Evolutionary conservation across 2,329 filamentous ascomycete genomes (phyloP).

Genomic region (Pezicula carpinea): DNA sequence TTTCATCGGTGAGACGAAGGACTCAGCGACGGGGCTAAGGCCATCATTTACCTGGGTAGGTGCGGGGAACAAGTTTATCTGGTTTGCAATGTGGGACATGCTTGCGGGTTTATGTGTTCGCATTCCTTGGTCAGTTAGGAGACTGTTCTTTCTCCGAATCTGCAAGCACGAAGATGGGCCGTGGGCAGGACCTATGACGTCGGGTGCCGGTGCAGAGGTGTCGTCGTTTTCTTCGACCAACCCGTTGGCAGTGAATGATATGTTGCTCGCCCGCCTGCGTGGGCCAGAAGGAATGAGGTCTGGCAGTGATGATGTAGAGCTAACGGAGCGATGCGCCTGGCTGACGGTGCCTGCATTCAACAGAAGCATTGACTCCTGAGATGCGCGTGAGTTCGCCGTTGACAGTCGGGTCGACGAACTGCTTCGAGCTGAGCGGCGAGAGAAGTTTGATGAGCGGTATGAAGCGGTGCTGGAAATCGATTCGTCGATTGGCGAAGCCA

Average conservation of each 20-base stretch:
- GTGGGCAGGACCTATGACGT: slow-evolving; percentile 4
- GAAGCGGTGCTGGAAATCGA: slow-evolving; percentile 24
- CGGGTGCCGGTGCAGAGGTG: slow-evolving; percentile 11
- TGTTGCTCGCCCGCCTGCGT: slow-evolving; percentile 11
- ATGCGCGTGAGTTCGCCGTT: slow-evolving; percentile 18
- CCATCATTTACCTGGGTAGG: neutral
- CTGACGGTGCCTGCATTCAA: slow-evolving; percentile 14
- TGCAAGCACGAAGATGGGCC: neutral
- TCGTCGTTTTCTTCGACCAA: slow-evolving; percentile 6
- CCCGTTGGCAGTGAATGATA: neutral
- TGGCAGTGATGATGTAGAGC: slow-evolving; percentile 27
- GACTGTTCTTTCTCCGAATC: slow-evolving; percentile 1
- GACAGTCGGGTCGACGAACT: slow-evolving; percentile 25
- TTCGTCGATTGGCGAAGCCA: slow-evolving; percentile 26
- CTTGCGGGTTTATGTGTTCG: slow-evolving; percentile 4
- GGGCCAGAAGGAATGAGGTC: slow-evolving; percentile 24
- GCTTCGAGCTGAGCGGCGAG: slow-evolving; percentile 23
- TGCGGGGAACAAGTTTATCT: slow-evolving; percentile 8
- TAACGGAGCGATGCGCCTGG: slow-evolving; percentile 21
- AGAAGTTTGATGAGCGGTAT: slow-evolving; percentile 27
- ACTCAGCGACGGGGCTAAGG: slow-evolving; percentile 26
- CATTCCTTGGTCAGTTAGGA: slow-evolving; percentile 9
- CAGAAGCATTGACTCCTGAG: slow-evolving; percentile 25
- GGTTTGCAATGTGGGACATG: neutral
- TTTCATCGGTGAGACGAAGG: slow-evolving; percentile 4